Percentiles rank a stretch among this genome's conserved stretches.
These are phyloP conservation scores for Avena insularis DNA, from an alignment of 176 grass and related monocot species.

Conservation along the genomic window DNA sequence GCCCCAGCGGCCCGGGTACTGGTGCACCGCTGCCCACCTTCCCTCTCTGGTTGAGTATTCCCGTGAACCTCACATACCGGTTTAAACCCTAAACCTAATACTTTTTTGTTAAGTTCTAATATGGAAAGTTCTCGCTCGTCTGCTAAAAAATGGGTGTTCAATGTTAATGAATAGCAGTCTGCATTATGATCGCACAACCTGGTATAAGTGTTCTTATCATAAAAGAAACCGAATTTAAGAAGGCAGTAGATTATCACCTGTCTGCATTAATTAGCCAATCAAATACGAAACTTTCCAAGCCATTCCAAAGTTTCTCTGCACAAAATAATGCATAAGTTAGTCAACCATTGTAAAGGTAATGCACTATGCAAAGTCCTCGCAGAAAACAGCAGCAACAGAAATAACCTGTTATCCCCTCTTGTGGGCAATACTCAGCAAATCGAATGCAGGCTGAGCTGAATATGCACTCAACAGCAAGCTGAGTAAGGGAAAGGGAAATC, in stretches of 20 bases:
- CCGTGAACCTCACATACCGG: neutral
- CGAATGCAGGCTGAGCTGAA: slow-evolving; percentile 97
- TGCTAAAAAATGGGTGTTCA: slow-evolving; percentile 1
- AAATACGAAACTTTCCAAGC: slow-evolving; percentile 93
- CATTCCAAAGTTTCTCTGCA: slow-evolving; percentile 93
- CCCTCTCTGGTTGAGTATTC: neutral
- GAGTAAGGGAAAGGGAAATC: slow-evolving; percentile 39
- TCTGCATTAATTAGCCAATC: slow-evolving; percentile 99
- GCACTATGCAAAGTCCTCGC: slow-evolving; percentile 1
- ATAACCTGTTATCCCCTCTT: slow-evolving; percentile 96
- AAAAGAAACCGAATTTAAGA: slow-evolving; percentile 2
- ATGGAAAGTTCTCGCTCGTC: neutral
- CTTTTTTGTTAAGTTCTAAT: neutral
- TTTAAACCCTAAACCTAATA: neutral
- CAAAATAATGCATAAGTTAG: slow-evolving; percentile 50
- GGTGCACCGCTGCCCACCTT: neutral
- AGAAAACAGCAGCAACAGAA: slow-evolving; percentile 36
- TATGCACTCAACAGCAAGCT: slow-evolving; percentile 99
- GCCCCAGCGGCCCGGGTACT: neutral
- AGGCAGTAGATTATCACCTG: slow-evolving; percentile 63
- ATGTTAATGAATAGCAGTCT: neutral
- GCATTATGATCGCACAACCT: neutral
- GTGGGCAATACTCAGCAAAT: slow-evolving; percentile 88
- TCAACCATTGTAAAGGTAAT: slow-evolving; percentile 17
- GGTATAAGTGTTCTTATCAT: neutral